Conservation (phyloP, 2,329 filamentous ascomycete species). For the Fusarium setosum region DNA sequence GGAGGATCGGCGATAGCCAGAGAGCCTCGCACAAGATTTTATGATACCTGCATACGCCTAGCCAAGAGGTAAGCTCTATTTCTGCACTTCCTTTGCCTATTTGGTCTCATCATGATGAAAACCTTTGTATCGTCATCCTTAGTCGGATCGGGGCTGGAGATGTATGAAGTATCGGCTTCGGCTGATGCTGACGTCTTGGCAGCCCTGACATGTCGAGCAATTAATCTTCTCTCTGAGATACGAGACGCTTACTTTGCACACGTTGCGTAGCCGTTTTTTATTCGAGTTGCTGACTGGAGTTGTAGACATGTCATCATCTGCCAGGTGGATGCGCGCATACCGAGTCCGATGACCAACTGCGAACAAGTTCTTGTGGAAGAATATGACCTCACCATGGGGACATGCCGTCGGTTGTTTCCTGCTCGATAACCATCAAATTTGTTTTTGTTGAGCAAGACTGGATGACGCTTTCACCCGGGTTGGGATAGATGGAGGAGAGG, state of each 20-base stretch:
- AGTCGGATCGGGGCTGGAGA: slow-evolving; percentile 71
- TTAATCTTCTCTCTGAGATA: slow-evolving; percentile 68
- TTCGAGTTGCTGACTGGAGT: slow-evolving; percentile 26
- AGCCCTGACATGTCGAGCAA: slow-evolving; percentile 58
- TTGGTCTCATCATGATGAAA: slow-evolving; percentile 78
- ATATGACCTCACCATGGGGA: too few relatives aligned
- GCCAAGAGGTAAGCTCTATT: slow-evolving; percentile 20
- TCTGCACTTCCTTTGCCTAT: background rate
- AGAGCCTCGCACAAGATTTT: slow-evolving; percentile 28
- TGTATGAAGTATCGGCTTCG: slow-evolving; percentile 47
- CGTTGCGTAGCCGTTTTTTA: background rate
- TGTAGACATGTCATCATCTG: slow-evolving; percentile 12
- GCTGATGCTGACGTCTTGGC: slow-evolving; percentile 46
- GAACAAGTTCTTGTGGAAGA: background rate
- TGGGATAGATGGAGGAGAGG: too few relatives aligned
- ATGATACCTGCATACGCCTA: background rate
- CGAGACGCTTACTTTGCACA: slow-evolving; percentile 1
- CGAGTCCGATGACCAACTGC: background rate
- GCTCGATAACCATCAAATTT: too few relatives aligned
- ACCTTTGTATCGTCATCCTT: slow-evolving; percentile 93
- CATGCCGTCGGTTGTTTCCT: too few relatives aligned
- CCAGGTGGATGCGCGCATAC: background rate
- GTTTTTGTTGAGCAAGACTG: too few relatives aligned
- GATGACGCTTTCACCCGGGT: too few relatives aligned
- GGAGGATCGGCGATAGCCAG: background rate